These are phyloP conservation scores for Flagelloscypha sp. DNA, from an alignment of 768 basidiomycete species.

Conservation along the genomic window DNA sequence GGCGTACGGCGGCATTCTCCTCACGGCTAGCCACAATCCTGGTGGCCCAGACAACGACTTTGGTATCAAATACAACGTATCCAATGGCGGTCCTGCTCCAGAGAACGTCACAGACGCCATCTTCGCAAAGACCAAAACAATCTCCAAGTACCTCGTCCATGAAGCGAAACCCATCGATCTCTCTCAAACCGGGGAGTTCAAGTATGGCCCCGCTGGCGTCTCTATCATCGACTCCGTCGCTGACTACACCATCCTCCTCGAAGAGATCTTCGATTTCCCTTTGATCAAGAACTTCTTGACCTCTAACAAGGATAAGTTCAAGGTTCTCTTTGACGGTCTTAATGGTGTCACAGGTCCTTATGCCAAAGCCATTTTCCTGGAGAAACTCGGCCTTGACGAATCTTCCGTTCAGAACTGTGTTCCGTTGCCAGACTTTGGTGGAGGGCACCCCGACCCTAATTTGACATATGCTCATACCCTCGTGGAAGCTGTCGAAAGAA, in stretches of 20 bases:
- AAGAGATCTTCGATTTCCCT: constrained; percentile 90
- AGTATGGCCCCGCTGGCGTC: constrained; percentile 77
- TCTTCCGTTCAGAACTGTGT: constrained; percentile 84
- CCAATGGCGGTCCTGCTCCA: constrained; percentile 95
- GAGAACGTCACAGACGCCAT: constrained; percentile 96
- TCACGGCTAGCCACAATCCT: constrained; percentile 97
- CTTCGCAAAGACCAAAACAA: constrained; percentile 83
- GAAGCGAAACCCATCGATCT: constrained; percentile 71
- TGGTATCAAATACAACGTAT: constrained; percentile 98
- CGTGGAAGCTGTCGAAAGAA: constrained; percentile 86
- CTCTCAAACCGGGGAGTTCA: constrained; percentile 68
- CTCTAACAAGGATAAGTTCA: constrained; percentile 58
- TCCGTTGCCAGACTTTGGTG: constrained; percentile 92
- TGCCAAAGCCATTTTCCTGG: constrained; percentile 79
- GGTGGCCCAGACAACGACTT: constrained; percentile 98
- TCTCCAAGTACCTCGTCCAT: constrained; percentile 77
- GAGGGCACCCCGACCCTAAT: constrained; percentile 97
- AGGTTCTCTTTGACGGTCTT: constrained; percentile 91
- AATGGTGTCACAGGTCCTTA: constrained; percentile 98
- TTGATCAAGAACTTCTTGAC: constrained; percentile 86
- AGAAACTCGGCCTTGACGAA: constrained; percentile 71
- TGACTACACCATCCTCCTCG: constrained; percentile 78
- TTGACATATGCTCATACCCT: constrained; percentile 93
- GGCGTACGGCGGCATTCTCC: constrained; percentile 91
- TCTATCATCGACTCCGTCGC: constrained; percentile 90